Evolutionary conservation across 805 yeast species (phyloP).

Genomic region (Scheffersomyces coipomensis): DNA sequence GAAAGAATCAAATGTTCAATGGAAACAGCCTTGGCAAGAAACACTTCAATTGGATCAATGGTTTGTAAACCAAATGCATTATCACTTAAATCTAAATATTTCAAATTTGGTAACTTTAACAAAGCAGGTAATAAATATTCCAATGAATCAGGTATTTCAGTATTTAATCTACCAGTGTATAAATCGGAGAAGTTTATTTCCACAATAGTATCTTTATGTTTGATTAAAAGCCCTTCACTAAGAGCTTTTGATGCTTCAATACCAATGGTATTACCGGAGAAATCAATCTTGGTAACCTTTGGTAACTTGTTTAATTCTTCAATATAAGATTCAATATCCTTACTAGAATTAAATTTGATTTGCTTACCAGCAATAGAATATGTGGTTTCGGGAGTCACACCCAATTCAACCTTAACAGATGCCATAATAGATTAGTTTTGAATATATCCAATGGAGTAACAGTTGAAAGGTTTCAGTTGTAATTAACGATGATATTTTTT

Average conservation of each 20-base stretch:
- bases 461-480: background rate
- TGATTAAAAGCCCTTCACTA: conserved; percentile 51
- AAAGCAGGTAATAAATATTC: conserved; percentile 71
- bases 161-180: conserved; percentile 91
- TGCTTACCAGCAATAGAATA: conserved; percentile 72
- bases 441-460: no score
- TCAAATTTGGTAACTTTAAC: conserved; percentile 63
- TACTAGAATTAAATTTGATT: conserved; percentile 67
- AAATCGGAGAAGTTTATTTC: conserved; percentile 87
- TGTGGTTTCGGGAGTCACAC: conserved; percentile 42
- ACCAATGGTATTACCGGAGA: conserved; percentile 94
- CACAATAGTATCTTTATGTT: conserved; percentile 45
- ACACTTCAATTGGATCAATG: conserved; percentile 82
- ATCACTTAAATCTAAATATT: conserved; percentile 81
- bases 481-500: background rate
- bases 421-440: no score
- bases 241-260: conserved; percentile 79
- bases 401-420: conserved; percentile 21
- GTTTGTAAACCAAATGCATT: conserved; percentile 97
- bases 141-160: conserved; percentile 88
- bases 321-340: conserved; percentile 71
- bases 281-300: conserved; percentile 58
- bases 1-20: conserved; percentile 84
- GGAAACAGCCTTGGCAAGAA: conserved; percentile 70
- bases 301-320: conserved; percentile 46